Conservation (phyloP, 2,329 filamentous ascomycete genomes). For the Ophiocordyceps unilateralis region DNA sequence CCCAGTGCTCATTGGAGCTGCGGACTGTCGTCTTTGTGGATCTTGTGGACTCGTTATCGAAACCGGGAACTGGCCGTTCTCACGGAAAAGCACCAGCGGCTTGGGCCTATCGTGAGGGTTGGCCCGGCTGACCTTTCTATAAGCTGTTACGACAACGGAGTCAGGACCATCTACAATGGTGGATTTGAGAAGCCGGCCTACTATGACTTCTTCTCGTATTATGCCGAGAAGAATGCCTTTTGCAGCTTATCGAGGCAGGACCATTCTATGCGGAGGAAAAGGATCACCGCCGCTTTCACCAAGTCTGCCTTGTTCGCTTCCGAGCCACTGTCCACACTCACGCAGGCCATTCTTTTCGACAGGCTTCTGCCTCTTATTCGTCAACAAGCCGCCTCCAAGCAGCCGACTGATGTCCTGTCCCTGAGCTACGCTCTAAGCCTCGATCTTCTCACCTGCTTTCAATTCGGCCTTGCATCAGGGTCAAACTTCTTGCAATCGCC, state of each 20-base stretch:
- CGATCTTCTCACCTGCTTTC: background rate
- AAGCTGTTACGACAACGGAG: background rate
- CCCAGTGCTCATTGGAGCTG: background rate
- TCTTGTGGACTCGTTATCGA: background rate
- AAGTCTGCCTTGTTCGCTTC: background rate
- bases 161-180: background rate
- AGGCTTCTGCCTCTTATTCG: background rate
- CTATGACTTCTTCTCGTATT: background rate
- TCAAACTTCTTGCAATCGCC: background rate
- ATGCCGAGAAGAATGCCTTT: conserved; percentile 1
- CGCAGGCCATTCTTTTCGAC: background rate
- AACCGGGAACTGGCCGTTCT: background rate
- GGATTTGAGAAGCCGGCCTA: conserved; percentile 1
- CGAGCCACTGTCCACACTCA: background rate
- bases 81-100: background rate
- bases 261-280: background rate
- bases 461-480: background rate
- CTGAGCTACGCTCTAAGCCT: background rate
- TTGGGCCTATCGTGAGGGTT: background rate
- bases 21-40: background rate
- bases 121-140: background rate
- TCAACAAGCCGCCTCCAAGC: background rate
- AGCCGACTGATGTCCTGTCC: background rate
- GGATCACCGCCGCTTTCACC: background rate
- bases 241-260: background rate